Percentiles rank a stretch among this genome's conserved stretches.
Conservation (phyloP, 371 early-diverging fungal genomes). For the Rhizopus arrhizus region DNA sequence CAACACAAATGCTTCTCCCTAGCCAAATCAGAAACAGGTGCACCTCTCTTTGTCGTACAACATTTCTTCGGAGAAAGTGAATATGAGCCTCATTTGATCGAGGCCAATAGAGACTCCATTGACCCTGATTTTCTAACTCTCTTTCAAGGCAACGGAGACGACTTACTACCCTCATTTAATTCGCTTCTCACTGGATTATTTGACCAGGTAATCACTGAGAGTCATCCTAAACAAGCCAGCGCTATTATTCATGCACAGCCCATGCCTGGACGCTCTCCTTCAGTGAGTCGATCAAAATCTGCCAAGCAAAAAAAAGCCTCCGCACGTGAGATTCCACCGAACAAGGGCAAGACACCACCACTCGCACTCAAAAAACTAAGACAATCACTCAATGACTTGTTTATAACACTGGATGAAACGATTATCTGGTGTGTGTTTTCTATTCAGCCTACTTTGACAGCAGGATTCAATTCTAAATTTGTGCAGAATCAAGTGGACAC, state of each 20-base stretch:
- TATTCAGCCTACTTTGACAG: conserved; percentile 61
- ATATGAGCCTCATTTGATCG: conserved; percentile 74
- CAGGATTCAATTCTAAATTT: conserved; percentile 41
- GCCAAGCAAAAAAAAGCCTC: background rate
- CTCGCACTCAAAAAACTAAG: conserved; percentile 61
- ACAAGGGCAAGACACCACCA: background rate
- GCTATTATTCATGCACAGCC: conserved; percentile 59
- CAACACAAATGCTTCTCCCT: conserved; percentile 30
- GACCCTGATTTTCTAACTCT: conserved; percentile 79
- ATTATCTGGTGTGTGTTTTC: conserved; percentile 81
- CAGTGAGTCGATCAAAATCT: conserved; percentile 15
- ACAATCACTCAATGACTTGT: conserved; percentile 68
- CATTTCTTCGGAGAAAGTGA: conserved; percentile 75
- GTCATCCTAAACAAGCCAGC: conserved; percentile 52
- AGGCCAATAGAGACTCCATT: conserved; percentile 63
- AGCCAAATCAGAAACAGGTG: conserved; percentile 34
- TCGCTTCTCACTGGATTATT: conserved; percentile 16
- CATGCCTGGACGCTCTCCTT: conserved; percentile 53
- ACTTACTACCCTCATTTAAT: conserved; percentile 41
- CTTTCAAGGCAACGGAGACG: conserved; percentile 50
- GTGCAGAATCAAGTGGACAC: conserved; percentile 60
- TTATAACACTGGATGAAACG: conserved; percentile 74
- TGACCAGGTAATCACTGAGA: conserved; percentile 47
- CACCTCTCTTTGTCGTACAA: conserved; percentile 61
- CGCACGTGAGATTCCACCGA: no score